These are phyloP conservation scores for Linnemannia exigua DNA, from an alignment of 192 early-diverging fungal genomes.

Conservation along the genomic window DNA sequence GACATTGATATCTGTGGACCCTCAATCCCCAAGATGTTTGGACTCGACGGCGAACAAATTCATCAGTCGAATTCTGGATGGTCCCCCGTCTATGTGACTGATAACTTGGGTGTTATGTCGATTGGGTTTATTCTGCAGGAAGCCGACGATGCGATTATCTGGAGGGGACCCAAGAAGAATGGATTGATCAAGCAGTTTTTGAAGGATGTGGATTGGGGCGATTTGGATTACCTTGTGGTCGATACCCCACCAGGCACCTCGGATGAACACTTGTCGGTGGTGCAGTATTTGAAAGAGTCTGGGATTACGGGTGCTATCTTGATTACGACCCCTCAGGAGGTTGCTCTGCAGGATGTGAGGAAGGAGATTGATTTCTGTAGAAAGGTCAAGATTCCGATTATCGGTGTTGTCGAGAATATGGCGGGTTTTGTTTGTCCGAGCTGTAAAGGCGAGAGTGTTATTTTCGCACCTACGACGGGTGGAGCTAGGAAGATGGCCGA, in stretches of 20 bases:
- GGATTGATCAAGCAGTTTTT: constrained; percentile 98
- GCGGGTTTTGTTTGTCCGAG: constrained; percentile 95
- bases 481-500: constrained; percentile 76
- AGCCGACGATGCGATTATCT: constrained; percentile 93
- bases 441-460: constrained; percentile 81
- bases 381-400: constrained; percentile 89
- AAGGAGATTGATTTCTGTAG: constrained; percentile 98
- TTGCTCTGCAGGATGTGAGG: constrained; percentile 91
- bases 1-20: constrained; percentile 99
- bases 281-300: constrained; percentile 79
- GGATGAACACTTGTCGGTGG: constrained; percentile 95
- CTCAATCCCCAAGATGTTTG: constrained; percentile 94
- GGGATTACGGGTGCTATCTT: constrained; percentile 91
- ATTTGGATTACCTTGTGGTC: constrained; percentile 91
- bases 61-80: constrained; percentile 88
- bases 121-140: constrained; percentile 94
- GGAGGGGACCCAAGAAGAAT: constrained; percentile 96
- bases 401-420: constrained; percentile 99
- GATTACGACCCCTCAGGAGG: constrained; percentile 96
- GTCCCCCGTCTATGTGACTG: constrained; percentile 83
- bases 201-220: constrained; percentile 94
- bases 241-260: constrained; percentile 99
- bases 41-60: constrained; percentile 82
- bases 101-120: constrained; percentile 89
- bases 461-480: constrained; percentile 85